A percentile compares a stretch with the other conserved stretches of the same genome.
phyloP scores from a whole-genome alignment of 306 rosid genomes.

The Alnus rubra region DNA sequence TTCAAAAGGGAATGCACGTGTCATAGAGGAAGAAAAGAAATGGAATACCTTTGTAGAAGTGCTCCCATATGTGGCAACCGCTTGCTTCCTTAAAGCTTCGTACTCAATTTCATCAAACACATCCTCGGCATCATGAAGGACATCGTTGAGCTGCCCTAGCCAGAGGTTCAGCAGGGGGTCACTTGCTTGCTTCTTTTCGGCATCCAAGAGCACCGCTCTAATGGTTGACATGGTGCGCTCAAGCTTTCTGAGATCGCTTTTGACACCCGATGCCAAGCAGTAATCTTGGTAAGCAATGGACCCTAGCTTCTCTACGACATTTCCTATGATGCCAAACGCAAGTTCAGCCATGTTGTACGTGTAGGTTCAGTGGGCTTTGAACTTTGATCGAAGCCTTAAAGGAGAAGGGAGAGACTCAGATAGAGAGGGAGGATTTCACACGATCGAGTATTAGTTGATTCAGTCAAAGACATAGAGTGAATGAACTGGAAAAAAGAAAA shows the following conservation, averaged over 20 bases:
- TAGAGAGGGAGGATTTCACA: too few species aligned
- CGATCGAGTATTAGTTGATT: too few species aligned
- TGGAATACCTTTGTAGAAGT: constrained; percentile 5
- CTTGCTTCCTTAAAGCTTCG: constrained; percentile 11
- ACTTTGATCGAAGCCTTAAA: too few species aligned
- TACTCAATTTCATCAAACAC: constrained; percentile 36
- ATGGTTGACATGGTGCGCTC: constrained; percentile 16
- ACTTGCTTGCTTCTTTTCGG: constrained; percentile 29
- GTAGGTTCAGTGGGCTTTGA: not conserved
- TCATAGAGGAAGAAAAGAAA: constrained; percentile 22
- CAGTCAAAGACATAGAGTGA: too few species aligned
- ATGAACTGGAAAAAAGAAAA: too few species aligned
- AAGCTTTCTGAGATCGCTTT: constrained; percentile 16
- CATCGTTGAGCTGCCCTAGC: constrained; percentile 18
- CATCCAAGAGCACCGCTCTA: constrained; percentile 31
- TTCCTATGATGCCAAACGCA: constrained; percentile 9
- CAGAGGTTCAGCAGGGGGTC: not conserved
- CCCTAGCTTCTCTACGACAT: constrained; percentile 22
- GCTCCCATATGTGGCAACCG: not conserved
- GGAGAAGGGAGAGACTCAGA: too few species aligned
- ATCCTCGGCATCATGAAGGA: constrained; percentile 20
- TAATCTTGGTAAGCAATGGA: constrained; percentile 20
- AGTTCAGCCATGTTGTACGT: constrained; percentile 23
- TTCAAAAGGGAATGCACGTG: constrained; percentile 3
- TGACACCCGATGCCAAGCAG: constrained; percentile 11